Evolutionary conservation across 1,284 basidiomycete genomes (phyloP).

Genomic region (Somion occarium): DNA sequence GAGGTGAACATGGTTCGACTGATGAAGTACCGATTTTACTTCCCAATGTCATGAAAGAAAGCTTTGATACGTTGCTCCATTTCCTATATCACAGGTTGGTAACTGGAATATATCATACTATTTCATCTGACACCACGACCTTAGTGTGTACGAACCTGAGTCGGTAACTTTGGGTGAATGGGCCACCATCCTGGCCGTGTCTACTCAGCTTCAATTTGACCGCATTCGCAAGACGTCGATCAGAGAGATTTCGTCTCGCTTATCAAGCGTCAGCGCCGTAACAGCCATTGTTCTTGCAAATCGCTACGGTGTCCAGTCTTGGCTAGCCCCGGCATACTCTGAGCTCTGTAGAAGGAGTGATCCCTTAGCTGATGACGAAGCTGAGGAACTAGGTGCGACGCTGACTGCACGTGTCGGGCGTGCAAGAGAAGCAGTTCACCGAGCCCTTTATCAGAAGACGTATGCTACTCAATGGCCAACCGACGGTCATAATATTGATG

Average conservation of each 20-base stretch:
- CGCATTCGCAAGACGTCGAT: constrained; percentile 29
- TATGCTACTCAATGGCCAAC: too few species aligned
- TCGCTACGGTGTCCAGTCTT: constrained; percentile 31
- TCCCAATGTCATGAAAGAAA: constrained; percentile 20
- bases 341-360: constrained; percentile 30
- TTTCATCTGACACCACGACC: neutral
- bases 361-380: constrained; percentile 31
- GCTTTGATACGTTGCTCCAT: constrained; percentile 31
- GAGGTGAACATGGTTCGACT: constrained; percentile 14
- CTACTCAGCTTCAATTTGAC: constrained; percentile 28
- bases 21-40: constrained; percentile 29
- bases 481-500: neutral
- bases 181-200: constrained; percentile 32
- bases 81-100: constrained; percentile 32
- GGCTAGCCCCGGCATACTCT: constrained; percentile 35
- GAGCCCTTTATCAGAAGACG: neutral
- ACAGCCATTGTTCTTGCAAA: constrained; percentile 34
- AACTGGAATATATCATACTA: neutral
- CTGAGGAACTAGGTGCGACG: constrained; percentile 2
- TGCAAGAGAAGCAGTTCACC: neutral
- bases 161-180: constrained; percentile 26
- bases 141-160: constrained; percentile 15
- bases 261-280: constrained; percentile 25
- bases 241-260: constrained; percentile 24
- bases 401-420: neutral